Evolutionary conservation across 2,329 filamentous ascomycete genomes (phyloP).

Genomic region (Penicillium paneum): DNA sequence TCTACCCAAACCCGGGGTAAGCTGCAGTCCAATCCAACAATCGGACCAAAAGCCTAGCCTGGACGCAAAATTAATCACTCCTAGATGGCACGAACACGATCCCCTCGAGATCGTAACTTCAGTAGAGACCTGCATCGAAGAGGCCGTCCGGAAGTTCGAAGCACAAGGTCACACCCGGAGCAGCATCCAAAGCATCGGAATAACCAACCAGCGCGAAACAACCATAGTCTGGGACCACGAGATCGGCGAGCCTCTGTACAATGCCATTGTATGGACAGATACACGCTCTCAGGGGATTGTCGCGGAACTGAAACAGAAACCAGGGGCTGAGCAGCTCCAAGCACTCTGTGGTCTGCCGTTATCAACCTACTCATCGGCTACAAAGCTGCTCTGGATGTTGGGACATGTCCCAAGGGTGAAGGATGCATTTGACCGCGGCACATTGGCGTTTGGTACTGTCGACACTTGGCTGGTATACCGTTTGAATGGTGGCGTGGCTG

Average conservation of each 20-base stretch:
- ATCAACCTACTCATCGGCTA: slow-evolving; percentile 81
- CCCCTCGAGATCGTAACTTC: slow-evolving; percentile 70
- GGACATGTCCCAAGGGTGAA: slow-evolving; percentile 67
- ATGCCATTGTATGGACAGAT: slow-evolving; percentile 87
- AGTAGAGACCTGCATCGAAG: slow-evolving; percentile 74
- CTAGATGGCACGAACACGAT: slow-evolving; percentile 85
- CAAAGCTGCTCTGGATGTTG: slow-evolving; percentile 80
- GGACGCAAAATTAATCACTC: background rate
- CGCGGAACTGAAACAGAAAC: slow-evolving; percentile 66
- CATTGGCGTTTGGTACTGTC: slow-evolving; percentile 78
- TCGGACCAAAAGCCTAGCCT: background rate
- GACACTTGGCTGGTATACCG: slow-evolving; percentile 85
- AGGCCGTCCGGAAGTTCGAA: slow-evolving; percentile 66
- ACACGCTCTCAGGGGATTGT: slow-evolving; percentile 74
- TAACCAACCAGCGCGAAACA: slow-evolving; percentile 89
- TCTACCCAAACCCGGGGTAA: slow-evolving; percentile 80
- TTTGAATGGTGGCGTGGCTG: slow-evolving; percentile 66
- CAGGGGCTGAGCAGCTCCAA: slow-evolving; percentile 64
- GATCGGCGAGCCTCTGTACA: slow-evolving; percentile 75
- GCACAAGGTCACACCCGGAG: slow-evolving; percentile 61
- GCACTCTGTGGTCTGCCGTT: slow-evolving; percentile 74
- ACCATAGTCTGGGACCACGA: slow-evolving; percentile 78
- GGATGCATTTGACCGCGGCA: slow-evolving; percentile 69
- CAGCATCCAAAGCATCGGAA: slow-evolving; percentile 71
- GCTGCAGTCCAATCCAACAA: slow-evolving; percentile 33